Evolutionary conservation across 805 yeast genomes (phyloP).

Genomic region (Lipomyces starkeyi): DNA sequence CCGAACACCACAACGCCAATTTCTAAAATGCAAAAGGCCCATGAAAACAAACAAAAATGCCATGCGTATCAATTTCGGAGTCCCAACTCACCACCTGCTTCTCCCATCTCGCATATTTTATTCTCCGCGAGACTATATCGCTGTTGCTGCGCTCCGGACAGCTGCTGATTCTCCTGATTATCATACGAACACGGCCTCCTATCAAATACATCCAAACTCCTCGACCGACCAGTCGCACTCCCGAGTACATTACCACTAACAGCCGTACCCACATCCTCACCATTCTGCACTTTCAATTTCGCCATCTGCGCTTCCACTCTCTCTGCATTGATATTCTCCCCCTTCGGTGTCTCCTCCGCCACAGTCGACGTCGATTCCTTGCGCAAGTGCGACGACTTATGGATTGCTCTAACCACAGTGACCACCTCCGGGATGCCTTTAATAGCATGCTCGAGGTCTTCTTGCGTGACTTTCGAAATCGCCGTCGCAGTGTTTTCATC

Average conservation of each 20-base stretch:
- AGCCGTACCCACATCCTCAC: neutral
- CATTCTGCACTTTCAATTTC: neutral
- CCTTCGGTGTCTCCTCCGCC: neutral
- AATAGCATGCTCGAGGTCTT: constrained; percentile 48
- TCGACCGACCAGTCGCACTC: constrained; percentile 2
- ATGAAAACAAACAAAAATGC: constrained; percentile 6
- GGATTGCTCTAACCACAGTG: constrained; percentile 27
- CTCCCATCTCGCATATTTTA: neutral
- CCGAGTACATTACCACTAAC: neutral
- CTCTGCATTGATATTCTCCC: neutral
- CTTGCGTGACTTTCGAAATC: constrained; percentile 46
- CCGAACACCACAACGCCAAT: neutral
- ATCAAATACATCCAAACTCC: constrained; percentile 17
- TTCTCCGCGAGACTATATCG: neutral
- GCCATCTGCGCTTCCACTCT: constrained; percentile 7
- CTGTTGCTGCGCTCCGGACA: neutral
- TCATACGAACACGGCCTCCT: constrained; percentile 10
- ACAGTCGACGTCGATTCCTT: constrained; percentile 6
- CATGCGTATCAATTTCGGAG: neutral
- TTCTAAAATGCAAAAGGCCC: neutral
- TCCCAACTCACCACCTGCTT: neutral
- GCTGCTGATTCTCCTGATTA: neutral
- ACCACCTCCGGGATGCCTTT: constrained; percentile 39
- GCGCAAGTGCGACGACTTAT: constrained; percentile 11
- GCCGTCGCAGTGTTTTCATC: constrained; percentile 47